Conservation (phyloP, 306 rosid genomes). For the Corylus avellana region DNA sequence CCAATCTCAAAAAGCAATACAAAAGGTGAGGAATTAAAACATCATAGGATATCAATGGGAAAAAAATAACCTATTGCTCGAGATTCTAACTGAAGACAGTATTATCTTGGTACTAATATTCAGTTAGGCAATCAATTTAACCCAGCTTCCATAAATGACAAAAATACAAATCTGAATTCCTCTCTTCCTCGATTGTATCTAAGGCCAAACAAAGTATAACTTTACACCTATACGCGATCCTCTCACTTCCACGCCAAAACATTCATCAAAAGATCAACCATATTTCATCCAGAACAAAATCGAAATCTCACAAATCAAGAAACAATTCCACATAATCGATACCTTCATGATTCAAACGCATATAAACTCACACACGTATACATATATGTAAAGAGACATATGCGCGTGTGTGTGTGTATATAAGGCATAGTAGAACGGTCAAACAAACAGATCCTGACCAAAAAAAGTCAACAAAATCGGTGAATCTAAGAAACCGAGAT, state of each 20-base stretch:
- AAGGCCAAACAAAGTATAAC: not conserved
- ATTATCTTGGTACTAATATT: not conserved
- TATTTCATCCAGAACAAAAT: not conserved
- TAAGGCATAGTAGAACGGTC: not conserved
- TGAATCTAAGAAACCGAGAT: conserved; percentile 6
- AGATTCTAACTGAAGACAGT: not conserved
- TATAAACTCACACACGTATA: not conserved
- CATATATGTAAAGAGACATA: not conserved
- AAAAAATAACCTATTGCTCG: not conserved
- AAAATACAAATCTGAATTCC: conserved; percentile 1
- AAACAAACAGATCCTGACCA: not conserved
- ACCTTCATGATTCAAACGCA: not conserved
- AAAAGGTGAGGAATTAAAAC: not conserved
- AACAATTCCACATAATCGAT: not conserved
- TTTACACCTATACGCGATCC: not conserved
- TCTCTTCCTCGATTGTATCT: not conserved
- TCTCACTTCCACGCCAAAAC: not conserved
- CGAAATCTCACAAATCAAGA: not conserved
- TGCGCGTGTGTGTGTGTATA: no score
- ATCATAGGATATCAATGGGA: not conserved
- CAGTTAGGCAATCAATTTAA: not conserved
- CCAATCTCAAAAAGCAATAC: not conserved
- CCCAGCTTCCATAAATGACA: not conserved
- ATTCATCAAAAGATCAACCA: not conserved
- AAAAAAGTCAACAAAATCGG: conserved; percentile 16